Evolutionary conservation across 1,284 basidiomycete species (phyloP).

Genomic region (Boletus semigastroideus): DNA sequence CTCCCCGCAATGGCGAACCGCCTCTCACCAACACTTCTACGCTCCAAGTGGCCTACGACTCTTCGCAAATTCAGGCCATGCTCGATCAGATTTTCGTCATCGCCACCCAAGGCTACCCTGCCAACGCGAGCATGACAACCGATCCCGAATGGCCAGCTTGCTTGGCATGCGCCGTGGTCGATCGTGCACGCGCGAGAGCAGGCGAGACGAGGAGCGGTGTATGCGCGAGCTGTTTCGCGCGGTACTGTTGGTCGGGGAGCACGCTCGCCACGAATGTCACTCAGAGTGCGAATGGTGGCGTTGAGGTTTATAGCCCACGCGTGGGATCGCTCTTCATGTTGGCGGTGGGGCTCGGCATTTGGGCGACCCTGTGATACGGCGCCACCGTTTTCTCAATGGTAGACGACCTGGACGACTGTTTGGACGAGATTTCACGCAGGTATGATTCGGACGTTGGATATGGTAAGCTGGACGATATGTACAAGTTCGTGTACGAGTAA

Average conservation of each 20-base stretch:
- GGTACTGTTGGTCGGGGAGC: slow-evolving; percentile 41
- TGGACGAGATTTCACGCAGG: too few species aligned
- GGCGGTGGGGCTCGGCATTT: not conserved
- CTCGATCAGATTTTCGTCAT: slow-evolving; percentile 41
- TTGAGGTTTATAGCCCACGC: not conserved
- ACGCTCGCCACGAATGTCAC: not conserved
- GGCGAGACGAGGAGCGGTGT: slow-evolving; percentile 35
- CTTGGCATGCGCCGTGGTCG: slow-evolving; percentile 45
- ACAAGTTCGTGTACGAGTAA: too few species aligned
- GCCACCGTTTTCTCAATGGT: not conserved
- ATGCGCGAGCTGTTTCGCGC: slow-evolving; percentile 38
- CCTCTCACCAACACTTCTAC: slow-evolving; percentile 46
- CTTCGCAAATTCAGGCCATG: slow-evolving; percentile 38
- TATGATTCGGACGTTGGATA: too few species aligned
- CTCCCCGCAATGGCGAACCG: slow-evolving; percentile 39
- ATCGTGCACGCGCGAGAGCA: slow-evolving; percentile 35
- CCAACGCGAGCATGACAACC: slow-evolving; percentile 4
- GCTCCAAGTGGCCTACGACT: slow-evolving; percentile 22
- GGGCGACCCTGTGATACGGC: not conserved
- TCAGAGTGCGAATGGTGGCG: not conserved
- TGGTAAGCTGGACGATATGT: too few species aligned
- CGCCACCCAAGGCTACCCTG: slow-evolving; percentile 41
- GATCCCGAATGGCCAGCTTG: slow-evolving; percentile 46
- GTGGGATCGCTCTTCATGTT: slow-evolving; percentile 5
- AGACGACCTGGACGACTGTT: too few species aligned